Evolutionary conservation across 164 flowering plant species (phyloP).

Genomic region (Cinnamomum chago): DNA sequence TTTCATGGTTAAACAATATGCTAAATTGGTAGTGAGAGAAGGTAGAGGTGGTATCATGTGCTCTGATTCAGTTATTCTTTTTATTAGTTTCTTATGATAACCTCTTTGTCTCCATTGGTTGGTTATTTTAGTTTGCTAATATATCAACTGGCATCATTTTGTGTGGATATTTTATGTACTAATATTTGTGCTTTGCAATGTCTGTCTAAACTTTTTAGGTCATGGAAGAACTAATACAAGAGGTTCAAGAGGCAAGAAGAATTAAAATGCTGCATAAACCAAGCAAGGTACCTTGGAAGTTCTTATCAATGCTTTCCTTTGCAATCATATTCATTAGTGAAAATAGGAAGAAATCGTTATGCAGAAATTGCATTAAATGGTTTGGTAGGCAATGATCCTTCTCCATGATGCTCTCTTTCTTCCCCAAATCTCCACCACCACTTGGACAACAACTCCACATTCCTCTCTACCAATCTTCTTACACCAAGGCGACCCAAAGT

Average conservation of each 20-base stretch:
- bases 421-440: not conserved
- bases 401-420: not conserved
- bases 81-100: too few relatives aligned
- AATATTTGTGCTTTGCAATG: not conserved
- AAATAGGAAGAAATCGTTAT: too few relatives aligned
- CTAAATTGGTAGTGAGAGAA: too few relatives aligned
- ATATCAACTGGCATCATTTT: too few relatives aligned
- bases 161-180: not conserved
- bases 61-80: too few relatives aligned
- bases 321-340: not conserved
- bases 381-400: too few relatives aligned
- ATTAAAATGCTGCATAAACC: slow-evolving; percentile 95
- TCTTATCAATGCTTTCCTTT: not conserved
- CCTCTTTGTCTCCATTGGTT: not conserved
- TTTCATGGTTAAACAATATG: too few relatives aligned
- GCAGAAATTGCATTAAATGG: too few relatives aligned
- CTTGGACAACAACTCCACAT: not conserved
- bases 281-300: slow-evolving; percentile 54
- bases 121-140: not conserved
- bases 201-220: slow-evolving; percentile 31
- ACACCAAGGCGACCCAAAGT: not conserved
- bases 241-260: slow-evolving; percentile 94
- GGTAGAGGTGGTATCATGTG: too few relatives aligned
- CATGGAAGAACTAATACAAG: slow-evolving; percentile 70
- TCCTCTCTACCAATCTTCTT: not conserved